These are phyloP conservation scores for Trichoderma breve DNA, from an alignment of 2,329 filamentous ascomycete species.

Conservation along the genomic window DNA sequence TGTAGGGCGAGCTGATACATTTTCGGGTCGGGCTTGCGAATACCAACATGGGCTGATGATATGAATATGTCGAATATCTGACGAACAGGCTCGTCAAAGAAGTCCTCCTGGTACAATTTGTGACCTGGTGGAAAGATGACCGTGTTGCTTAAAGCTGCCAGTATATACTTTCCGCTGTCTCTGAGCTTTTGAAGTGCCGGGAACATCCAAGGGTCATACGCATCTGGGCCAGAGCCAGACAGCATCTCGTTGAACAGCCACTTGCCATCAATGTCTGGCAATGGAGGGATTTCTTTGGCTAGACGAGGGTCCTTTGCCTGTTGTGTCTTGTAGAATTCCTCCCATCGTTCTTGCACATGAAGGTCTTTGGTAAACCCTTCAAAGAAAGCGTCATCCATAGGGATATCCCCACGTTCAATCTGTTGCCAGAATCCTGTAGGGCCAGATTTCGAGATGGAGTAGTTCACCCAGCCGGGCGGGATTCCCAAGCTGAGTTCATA, in stretches of 20 bases:
- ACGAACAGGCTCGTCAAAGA: constrained; percentile 56
- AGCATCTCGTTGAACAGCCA: constrained; percentile 92
- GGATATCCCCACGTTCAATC: constrained; percentile 80
- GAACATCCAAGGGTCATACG: constrained; percentile 82
- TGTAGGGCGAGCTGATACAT: constrained; percentile 76
- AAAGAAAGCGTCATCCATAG: constrained; percentile 74
- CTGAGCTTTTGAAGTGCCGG: constrained; percentile 73
- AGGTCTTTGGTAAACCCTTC: constrained; percentile 73
- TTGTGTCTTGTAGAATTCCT: constrained; percentile 55
- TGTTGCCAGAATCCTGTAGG: constrained; percentile 84
- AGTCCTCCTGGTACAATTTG: constrained; percentile 55
- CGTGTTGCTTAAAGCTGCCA: constrained; percentile 88
- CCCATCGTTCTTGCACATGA: constrained; percentile 65
- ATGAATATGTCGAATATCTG: constrained; percentile 82
- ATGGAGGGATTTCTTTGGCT: constrained; percentile 49
- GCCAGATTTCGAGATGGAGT: constrained; percentile 75
- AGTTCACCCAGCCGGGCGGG: constrained; percentile 87
- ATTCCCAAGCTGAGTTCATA: constrained; percentile 78
- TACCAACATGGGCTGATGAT: constrained; percentile 78
- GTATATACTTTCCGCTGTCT: constrained; percentile 61
- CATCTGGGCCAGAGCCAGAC: constrained; percentile 59
- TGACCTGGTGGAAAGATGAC: constrained; percentile 79
- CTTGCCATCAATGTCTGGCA: constrained; percentile 74
- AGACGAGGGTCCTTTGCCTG: constrained; percentile 42
- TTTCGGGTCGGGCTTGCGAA: constrained; percentile 80